Percentiles rank a stretch among this genome's conserved stretches.
Evolutionary conservation across 2,329 filamentous ascomycete species (phyloP).

Genomic region (Purpureocillium takamizusanense): DNA sequence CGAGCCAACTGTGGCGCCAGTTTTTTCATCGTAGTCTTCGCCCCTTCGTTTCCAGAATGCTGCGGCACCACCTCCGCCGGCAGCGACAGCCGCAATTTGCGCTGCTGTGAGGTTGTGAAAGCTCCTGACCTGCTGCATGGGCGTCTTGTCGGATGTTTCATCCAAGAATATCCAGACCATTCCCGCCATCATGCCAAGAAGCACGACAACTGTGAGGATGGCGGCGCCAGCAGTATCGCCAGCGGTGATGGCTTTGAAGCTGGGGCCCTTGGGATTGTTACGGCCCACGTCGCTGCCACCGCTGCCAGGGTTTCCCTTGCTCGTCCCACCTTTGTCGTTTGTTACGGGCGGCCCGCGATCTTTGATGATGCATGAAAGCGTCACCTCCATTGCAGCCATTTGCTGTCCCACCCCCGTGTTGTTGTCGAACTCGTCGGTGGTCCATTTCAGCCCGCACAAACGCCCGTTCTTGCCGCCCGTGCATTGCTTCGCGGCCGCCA

Average conservation of each 20-base stretch:
- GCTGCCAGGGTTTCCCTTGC: slow-evolving; percentile 33
- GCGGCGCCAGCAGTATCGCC: slow-evolving; percentile 62
- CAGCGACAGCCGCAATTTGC: slow-evolving; percentile 11
- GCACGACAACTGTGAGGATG: slow-evolving; percentile 49
- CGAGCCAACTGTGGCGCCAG: slow-evolving; percentile 3
- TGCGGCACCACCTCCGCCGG: slow-evolving; percentile 12
- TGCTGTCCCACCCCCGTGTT: slow-evolving; percentile 58
- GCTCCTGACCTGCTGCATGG: slow-evolving; percentile 21
- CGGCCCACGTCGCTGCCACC: slow-evolving; percentile 37
- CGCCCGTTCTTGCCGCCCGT: slow-evolving; percentile 45
- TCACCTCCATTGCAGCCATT: slow-evolving; percentile 59
- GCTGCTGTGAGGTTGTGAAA: slow-evolving; percentile 12
- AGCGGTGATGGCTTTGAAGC: slow-evolving; percentile 29
- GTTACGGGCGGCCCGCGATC: slow-evolving; percentile 33
- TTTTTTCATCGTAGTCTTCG: slow-evolving; percentile 13
- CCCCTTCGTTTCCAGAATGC: slow-evolving; percentile 10
- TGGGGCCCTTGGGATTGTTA: slow-evolving; percentile 15
- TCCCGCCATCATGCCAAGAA: slow-evolving; percentile 46
- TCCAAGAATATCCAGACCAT: slow-evolving; percentile 39
- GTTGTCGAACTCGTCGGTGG: slow-evolving; percentile 46
- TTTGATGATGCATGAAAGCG: slow-evolving; percentile 51
- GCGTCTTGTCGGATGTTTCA: slow-evolving; percentile 28
- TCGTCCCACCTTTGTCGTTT: slow-evolving; percentile 48
- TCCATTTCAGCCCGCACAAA: slow-evolving; percentile 55
- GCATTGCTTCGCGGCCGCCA: slow-evolving; percentile 48